Base-by-base conservation (phyloP, 2,329 filamentous ascomycete genomes). In the Tolypocladium endophyticum region DNA sequence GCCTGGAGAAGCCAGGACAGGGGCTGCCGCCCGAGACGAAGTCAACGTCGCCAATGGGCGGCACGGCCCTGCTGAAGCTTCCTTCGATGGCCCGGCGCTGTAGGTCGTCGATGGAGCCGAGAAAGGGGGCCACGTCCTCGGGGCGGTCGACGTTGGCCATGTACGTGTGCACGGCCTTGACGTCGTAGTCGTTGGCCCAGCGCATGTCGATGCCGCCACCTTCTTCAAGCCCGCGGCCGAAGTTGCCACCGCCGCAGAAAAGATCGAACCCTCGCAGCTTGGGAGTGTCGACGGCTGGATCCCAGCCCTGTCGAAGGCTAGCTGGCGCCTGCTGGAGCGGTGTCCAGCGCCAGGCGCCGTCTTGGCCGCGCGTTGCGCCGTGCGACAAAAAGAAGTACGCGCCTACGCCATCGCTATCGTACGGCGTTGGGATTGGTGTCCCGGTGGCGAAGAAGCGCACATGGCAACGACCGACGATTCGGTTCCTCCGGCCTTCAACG, bases 171-270 rank as follows among this genome's bases (percentile, higher is more conserved):
- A 92, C 80, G 0, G 90, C 88, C 6, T 77, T 73, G 0, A 73
- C 64, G 59, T 81, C 82, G 60, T 84, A 83, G 66, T 95, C 90
- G 33, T 92, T 86, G 0, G 84, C 84, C 76, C 83, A 88, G 3
- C 78, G 75, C 70, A 88, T 88, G 33, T 84, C 69, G 0, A 92
- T 78, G 0, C 78, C 84, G 0, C 85, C 84, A 0, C 83, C 84
- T 58, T 92, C 88, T 70, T 92, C 89, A 0, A 95, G 75, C 0
- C 89, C 90, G 36, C 88, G 80, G 6, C 89, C 90, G 57, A 94
- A 85, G 58, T 87, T 91, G 0, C 90, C 90, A 23, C 87, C 87
- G 0, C 90, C 90, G 64, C 87, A 90, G 66, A 90, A 95, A 0
- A 94, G 74, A 63, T 91, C 88, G 4, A 93, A 72, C 0, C 86